Percentiles rank a stretch among this genome's conserved stretches.
Conservation (phyloP, 768 basidiomycete species). For the Pilatotrama ljubarskyi region DNA sequence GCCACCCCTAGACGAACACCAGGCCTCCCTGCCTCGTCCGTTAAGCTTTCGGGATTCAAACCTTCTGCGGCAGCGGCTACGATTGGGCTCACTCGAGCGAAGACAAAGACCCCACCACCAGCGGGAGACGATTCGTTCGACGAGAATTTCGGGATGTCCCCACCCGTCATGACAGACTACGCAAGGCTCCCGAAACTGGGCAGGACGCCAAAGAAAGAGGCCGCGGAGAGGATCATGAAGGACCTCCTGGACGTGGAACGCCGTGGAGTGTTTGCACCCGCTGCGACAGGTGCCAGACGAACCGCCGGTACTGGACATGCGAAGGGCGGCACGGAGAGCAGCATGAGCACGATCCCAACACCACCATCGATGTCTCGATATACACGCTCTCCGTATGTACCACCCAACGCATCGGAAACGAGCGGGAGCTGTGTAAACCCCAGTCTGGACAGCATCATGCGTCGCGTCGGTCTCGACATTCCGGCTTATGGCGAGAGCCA, state of each 20-base stretch:
- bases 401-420: slow-evolving; percentile 25
- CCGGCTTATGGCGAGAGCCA: slow-evolving; percentile 19
- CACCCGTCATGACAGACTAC: slow-evolving; percentile 56
- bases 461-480: slow-evolving; percentile 52
- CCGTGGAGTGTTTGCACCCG: slow-evolving; percentile 13
- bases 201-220: slow-evolving; percentile 71
- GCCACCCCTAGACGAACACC: slow-evolving; percentile 41
- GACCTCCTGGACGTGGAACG: slow-evolving; percentile 49
- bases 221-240: slow-evolving; percentile 65
- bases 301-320: slow-evolving; percentile 2
- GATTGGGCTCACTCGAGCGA: slow-evolving; percentile 10
- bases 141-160: slow-evolving; percentile 46
- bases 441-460: slow-evolving; percentile 72
- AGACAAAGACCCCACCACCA: slow-evolving; percentile 15
- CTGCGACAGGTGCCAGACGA: background rate
- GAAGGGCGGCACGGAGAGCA: slow-evolving; percentile 45
- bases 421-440: slow-evolving; percentile 53
- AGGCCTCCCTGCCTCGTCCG: slow-evolving; percentile 23
- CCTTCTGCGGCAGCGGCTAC: slow-evolving; percentile 4
- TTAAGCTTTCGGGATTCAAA: slow-evolving; percentile 12
- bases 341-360: slow-evolving; percentile 66
- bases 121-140: slow-evolving; percentile 40
- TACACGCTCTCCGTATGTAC: slow-evolving; percentile 39
- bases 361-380: slow-evolving; percentile 76
- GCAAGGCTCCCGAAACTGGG: slow-evolving; percentile 45